Percentiles rank a stretch among this genome's conserved stretches.
phyloP scores from a whole-genome alignment of 306 rosid species.

The Cucumis hystrix region DNA sequence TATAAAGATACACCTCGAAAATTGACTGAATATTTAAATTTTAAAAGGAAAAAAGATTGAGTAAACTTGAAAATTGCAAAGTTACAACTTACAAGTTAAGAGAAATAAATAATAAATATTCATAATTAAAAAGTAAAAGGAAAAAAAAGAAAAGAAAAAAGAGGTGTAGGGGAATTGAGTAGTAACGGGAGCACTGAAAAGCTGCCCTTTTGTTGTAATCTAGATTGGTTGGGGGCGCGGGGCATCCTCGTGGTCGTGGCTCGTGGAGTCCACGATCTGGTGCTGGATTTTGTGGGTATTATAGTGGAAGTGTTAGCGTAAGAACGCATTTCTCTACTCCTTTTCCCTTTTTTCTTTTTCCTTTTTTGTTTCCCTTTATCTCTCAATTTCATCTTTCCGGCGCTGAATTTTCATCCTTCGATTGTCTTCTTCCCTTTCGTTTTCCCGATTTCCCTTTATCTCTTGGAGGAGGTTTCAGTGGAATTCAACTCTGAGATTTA shows the following conservation, averaged over 20 bases:
- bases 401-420: background rate
- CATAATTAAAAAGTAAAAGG: no score
- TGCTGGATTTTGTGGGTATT: background rate
- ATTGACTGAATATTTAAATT: no score
- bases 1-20: no score
- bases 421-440: background rate
- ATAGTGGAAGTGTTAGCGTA: constrained; percentile 1
- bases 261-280: constrained; percentile 11
- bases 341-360: background rate
- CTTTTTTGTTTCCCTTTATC: background rate
- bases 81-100: no score
- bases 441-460: background rate
- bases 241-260: constrained; percentile 2
- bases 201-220: background rate
- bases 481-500: background rate
- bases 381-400: background rate
- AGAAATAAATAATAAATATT: no score
- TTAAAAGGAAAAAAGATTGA: no score
- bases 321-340: background rate
- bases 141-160: background rate
- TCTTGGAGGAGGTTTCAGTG: background rate
- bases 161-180: background rate
- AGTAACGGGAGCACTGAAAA: background rate
- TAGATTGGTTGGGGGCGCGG: background rate
- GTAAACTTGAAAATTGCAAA: no score